Base-by-base conservation (phyloP, 768 basidiomycete species). In the Lentinula sp. region DNA sequence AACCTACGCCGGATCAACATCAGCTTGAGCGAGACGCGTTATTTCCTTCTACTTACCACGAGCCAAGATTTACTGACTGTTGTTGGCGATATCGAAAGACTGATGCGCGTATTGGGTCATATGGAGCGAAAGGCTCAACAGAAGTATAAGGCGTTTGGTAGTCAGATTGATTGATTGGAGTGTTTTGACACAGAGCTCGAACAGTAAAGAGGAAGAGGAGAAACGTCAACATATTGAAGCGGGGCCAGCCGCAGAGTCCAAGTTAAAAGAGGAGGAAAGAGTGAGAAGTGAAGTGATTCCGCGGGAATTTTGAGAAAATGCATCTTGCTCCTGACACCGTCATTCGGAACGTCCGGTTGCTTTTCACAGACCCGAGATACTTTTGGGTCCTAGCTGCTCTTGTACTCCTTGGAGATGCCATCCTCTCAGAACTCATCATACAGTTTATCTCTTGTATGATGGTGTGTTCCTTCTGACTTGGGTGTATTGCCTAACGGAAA, bases 351-450 rank as follows among this genome's bases (percentile, higher is more conserved):
- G 16, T 70, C 52, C 63, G 65, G 23, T 59, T 69, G 32, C 71
- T 88, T 11, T 74, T 89, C 59, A 77, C 78, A 37, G 75, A 89
- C 66, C 76, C 79, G 37, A 70, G 67, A 23, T 85, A 86, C 68
- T 95, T 91, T 74, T 88, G 85, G 84, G 69, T 70, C 34, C 73
- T 94, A 34, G 86, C 89, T 8, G 65, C 73, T 16, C 72, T 93
- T 8, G 79, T 90, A 21, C 73, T 94, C 28, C 32, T 89, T 21
- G 90, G 85, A 45, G 94, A 98, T 83, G 83, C 83, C 7, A 57
- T 86, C 45, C 81, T 97, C 52, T 93, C 91, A 8, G 79, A 86
- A 57, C 80, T 95, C 71, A 87, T 97, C 66, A 87, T 96, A 65
- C 82, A 76, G 48, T 87, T 86, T 69, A 78, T 97, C 59, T 82